Conservation (phyloP, 768 basidiomycete genomes). For the Xanthoconium purpureum region DNA sequence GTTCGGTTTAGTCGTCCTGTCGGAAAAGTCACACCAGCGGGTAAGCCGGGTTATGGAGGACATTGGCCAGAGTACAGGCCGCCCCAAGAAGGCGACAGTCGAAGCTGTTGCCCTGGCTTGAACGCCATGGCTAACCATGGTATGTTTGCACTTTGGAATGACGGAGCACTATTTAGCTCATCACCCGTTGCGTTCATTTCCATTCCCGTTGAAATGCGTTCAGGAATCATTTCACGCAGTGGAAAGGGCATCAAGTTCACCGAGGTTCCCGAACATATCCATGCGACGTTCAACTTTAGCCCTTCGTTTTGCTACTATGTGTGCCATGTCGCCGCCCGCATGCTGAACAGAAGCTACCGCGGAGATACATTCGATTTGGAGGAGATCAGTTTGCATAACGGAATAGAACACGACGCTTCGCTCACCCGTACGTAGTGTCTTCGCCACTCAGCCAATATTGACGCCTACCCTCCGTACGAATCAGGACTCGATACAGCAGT, state of each 20-base stretch:
- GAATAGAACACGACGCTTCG: conserved; percentile 21
- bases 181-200: neutral
- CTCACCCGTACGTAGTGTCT: conserved; percentile 25
- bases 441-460: neutral
- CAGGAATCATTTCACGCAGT: conserved; percentile 50
- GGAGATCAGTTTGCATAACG: conserved; percentile 28
- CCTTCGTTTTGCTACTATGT: conserved; percentile 64
- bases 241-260: conserved; percentile 66
- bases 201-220: too few species aligned
- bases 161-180: neutral
- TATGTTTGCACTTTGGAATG: conserved; percentile 41
- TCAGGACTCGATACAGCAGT: conserved; percentile 52
- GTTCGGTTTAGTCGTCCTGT: conserved; percentile 30
- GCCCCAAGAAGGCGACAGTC: conserved; percentile 59
- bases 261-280: conserved; percentile 37
- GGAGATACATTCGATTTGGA: conserved; percentile 60
- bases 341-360: conserved; percentile 54
- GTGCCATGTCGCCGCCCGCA: conserved; percentile 52
- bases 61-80: conserved; percentile 66
- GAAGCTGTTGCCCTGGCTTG: conserved; percentile 67
- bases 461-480: neutral
- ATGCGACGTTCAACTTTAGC: conserved; percentile 64
- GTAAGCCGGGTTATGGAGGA: conserved; percentile 53
- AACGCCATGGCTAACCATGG: conserved; percentile 84
- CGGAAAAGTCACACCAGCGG: conserved; percentile 52